Conservation (phyloP, 345 rosid genomes). For the Eucalyptus lansdowneana region DNA sequence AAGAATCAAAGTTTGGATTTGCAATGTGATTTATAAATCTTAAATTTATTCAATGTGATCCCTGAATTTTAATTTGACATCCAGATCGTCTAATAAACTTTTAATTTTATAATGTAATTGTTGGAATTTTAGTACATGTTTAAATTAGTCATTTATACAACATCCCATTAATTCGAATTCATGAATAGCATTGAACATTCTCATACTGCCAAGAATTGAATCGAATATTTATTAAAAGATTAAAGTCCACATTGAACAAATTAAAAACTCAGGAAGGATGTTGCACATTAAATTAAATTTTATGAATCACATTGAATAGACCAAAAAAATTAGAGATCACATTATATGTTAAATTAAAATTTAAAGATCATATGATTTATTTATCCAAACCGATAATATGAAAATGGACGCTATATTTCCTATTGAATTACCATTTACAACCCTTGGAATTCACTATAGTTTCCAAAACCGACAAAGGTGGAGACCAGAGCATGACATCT, state of each 20-base stretch:
- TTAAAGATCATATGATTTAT: accelerated
- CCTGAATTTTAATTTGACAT: accelerated
- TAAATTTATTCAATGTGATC: no score
- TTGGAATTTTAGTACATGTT: accelerated
- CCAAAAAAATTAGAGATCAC: no score
- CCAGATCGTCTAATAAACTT: accelerated
- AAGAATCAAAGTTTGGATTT: no score
- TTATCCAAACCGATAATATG: accelerated
- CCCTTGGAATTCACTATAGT: not conserved
- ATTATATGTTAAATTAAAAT: accelerated
- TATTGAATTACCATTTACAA: not conserved
- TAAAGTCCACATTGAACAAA: no score
- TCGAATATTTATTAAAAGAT: no score
- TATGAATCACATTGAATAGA: no score
- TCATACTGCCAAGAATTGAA: accelerated
- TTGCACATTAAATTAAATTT: no score
- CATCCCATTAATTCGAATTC: not conserved
- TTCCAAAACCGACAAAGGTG: not conserved
- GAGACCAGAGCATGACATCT: not conserved
- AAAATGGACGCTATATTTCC: not conserved
- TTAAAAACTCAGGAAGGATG: no score
- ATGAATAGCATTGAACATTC: accelerated
- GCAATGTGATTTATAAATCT: no score
- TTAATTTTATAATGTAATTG: accelerated
- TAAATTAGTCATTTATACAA: no score